Conservation (phyloP, 768 basidiomycete species). For the Fistulinella prunicolor region DNA sequence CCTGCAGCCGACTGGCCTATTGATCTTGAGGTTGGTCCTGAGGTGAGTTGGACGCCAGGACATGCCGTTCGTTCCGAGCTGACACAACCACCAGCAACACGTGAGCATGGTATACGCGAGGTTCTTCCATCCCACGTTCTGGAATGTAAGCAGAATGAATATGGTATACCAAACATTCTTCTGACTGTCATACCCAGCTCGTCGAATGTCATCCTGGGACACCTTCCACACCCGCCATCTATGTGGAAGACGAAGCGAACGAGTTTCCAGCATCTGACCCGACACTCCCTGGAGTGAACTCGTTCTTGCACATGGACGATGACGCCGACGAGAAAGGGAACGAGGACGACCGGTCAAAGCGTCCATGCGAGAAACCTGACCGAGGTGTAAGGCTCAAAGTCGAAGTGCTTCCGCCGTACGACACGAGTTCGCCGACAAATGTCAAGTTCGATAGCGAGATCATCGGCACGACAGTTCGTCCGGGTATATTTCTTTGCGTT, state of each 20-base stretch:
- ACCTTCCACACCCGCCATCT: not conserved
- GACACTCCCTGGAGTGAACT: not conserved
- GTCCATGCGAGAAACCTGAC: no score
- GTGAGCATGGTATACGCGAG: constrained; percentile 21
- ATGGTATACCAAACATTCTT: not conserved
- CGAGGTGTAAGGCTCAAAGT: not conserved
- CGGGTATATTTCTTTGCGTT: constrained; percentile 14
- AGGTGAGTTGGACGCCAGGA: not conserved
- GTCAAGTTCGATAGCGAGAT: not conserved
- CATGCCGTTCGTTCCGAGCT: not conserved
- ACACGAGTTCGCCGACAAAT: constrained; percentile 2
- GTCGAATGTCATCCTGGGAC: constrained; percentile 6
- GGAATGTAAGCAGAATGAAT: constrained; percentile 12
- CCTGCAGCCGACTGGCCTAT: not conserved
- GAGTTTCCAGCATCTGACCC: not conserved
- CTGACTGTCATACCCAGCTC: constrained; percentile 2
- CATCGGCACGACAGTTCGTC: no score
- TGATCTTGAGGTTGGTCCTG: constrained; percentile 10
- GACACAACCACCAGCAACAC: constrained; percentile 2
- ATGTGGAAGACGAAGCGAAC: not conserved
- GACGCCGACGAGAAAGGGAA: no score
- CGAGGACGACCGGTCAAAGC: no score
- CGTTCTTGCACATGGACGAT: constrained; percentile 13
- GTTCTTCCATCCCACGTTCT: constrained; percentile 19
- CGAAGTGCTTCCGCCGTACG: constrained; percentile 10